Percentiles rank a stretch among this genome's conserved stretches.
Conservation (phyloP, 2,329 filamentous ascomycete genomes). For the Rachicladosporium sp. region DNA sequence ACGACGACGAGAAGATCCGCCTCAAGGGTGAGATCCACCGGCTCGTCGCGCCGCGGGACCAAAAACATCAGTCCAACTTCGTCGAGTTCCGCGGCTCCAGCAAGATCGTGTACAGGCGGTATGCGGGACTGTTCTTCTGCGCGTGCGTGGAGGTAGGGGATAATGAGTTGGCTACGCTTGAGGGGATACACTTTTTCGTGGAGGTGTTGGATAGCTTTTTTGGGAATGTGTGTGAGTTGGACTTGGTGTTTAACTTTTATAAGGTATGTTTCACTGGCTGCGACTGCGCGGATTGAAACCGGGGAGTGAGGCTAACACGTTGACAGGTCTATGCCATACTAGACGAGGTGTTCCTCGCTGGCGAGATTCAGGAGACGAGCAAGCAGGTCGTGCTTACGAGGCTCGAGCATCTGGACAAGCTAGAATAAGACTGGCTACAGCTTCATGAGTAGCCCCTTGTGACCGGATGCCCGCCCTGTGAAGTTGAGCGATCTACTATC, state of each 20-base stretch:
- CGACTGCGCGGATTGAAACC: no score
- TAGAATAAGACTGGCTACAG: slow-evolving; percentile 48
- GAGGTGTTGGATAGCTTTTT: slow-evolving; percentile 98
- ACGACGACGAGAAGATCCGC: slow-evolving; percentile 97
- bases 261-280: slow-evolving; percentile 36
- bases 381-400: slow-evolving; percentile 94
- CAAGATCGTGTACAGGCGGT: slow-evolving; percentile 94
- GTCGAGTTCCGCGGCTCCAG: slow-evolving; percentile 81
- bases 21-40: slow-evolving; percentile 98
- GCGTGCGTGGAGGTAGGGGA: slow-evolving; percentile 98
- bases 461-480: no score
- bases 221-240: slow-evolving; percentile 95
- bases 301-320: slow-evolving; percentile 5
- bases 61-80: slow-evolving; percentile 99
- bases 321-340: slow-evolving; percentile 84
- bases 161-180: slow-evolving; percentile 91
- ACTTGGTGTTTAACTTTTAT: slow-evolving; percentile 66
- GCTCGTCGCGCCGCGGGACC: slow-evolving; percentile 90
- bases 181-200: slow-evolving; percentile 98
- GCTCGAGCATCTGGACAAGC: slow-evolving; percentile 88
- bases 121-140: slow-evolving; percentile 97
- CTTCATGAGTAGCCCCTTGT: no score
- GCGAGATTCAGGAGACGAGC: slow-evolving; percentile 96
- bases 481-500: no score
- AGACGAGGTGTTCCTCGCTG: slow-evolving; percentile 93